Evolutionary conservation across 2,329 filamentous ascomycete genomes (phyloP).

Genomic region (Aureobasidium sp.): DNA sequence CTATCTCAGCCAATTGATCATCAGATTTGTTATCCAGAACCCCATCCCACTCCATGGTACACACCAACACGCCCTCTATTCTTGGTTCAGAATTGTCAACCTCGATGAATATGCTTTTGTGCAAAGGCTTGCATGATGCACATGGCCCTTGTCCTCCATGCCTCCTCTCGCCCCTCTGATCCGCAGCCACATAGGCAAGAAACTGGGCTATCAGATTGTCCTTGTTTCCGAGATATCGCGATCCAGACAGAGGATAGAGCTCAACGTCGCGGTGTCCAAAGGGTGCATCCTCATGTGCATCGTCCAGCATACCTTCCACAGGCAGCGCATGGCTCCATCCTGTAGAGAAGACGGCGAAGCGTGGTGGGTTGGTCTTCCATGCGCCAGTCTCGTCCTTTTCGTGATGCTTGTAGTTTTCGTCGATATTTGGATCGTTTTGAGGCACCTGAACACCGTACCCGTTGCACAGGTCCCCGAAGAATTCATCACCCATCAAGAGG

Average conservation of each 20-base stretch:
- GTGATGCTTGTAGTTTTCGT: neutral
- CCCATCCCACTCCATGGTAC: neutral
- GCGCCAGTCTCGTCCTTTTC: neutral
- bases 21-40: neutral
- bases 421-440: neutral
- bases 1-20: neutral
- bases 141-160: neutral
- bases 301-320: neutral
- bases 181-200: neutral
- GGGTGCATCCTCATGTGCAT: neutral
- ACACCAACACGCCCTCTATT: neutral
- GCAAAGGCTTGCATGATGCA: neutral
- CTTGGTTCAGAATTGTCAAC: neutral
- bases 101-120: neutral
- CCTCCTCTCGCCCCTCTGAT: neutral
- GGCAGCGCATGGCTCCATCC: neutral
- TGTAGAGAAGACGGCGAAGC: neutral
- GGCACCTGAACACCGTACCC: neutral
- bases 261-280: neutral
- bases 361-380: neutral
- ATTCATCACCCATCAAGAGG: neutral
- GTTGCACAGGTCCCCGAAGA: neutral
- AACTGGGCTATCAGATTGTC: neutral
- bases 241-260: neutral
- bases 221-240: neutral